Evolutionary conservation across 345 rosid genomes (phyloP).

Genomic region (Citrus unshiu): DNA sequence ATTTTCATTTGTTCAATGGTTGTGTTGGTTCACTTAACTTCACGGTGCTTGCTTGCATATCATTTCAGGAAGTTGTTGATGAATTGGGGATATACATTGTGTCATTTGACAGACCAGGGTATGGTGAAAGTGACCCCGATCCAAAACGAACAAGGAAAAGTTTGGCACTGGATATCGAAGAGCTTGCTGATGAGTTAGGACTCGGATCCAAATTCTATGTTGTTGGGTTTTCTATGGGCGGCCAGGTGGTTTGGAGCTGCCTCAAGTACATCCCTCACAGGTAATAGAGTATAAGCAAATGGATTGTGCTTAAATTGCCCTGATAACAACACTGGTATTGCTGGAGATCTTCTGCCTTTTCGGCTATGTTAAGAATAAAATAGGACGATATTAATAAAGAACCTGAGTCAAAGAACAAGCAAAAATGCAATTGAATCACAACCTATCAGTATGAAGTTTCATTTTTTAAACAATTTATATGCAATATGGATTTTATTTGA

Average conservation of each 20-base stretch:
- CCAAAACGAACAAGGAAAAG: constrained; percentile 35
- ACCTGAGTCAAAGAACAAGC: background rate
- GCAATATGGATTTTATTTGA: background rate
- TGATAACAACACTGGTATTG: background rate
- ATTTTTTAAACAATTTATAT: background rate
- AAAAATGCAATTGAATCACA: background rate
- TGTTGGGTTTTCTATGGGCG: constrained; percentile 54
- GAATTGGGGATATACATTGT: constrained; percentile 33
- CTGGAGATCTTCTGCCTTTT: background rate
- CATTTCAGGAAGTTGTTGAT: constrained; percentile 37
- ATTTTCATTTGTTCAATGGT: background rate
- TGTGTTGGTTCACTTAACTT: background rate
- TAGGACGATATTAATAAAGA: background rate
- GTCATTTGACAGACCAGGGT: constrained; percentile 51
- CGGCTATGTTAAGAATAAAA: background rate
- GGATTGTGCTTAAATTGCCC: background rate
- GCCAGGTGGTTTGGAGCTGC: constrained; percentile 41
- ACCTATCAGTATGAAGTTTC: background rate
- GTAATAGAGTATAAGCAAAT: constrained; percentile 13
- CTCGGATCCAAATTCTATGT: constrained; percentile 43
- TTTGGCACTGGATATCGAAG: constrained; percentile 44
- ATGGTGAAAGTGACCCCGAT: constrained; percentile 52
- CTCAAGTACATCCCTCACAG: constrained; percentile 58
- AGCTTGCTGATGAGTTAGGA: constrained; percentile 40
- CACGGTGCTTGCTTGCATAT: background rate